phyloP scores from a whole-genome alignment of 768 basidiomycete genomes.

The Tricholoma terreum region DNA sequence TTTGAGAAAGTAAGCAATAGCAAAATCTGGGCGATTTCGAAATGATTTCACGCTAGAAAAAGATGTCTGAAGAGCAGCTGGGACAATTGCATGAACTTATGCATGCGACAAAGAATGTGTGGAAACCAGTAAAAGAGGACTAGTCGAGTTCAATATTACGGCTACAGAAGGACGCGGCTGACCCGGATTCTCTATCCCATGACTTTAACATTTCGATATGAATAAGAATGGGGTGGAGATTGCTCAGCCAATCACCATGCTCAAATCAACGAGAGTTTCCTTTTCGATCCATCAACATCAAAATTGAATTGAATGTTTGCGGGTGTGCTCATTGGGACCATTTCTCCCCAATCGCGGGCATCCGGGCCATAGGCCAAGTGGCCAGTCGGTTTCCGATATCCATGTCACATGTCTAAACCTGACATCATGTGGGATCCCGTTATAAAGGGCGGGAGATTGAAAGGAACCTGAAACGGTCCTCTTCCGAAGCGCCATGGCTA shows the following conservation, averaged over 20 bases:
- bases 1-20: slow-evolving; percentile 65
- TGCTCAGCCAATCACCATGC: too few relatives aligned
- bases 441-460: background rate
- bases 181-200: background rate
- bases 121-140: slow-evolving; percentile 54
- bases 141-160: background rate
- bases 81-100: slow-evolving; percentile 94
- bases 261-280: too few relatives aligned
- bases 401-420: background rate
- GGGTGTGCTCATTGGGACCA: too few relatives aligned
- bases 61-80: slow-evolving; percentile 91
- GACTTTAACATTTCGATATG: background rate
- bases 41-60: background rate
- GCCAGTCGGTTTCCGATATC: too few relatives aligned
- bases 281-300: too few relatives aligned
- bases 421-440: background rate
- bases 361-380: too few relatives aligned
- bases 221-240: too few relatives aligned
- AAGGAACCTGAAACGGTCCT: background rate
- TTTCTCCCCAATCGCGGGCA: background rate
- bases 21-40: background rate
- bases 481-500: slow-evolving; percentile 30
- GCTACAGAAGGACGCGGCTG: background rate
- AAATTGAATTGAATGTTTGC: too few relatives aligned
- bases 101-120: slow-evolving; percentile 85